phyloP scores from a whole-genome alignment of 2,329 filamentous ascomycete species.

The Curvularia spicifera region DNA sequence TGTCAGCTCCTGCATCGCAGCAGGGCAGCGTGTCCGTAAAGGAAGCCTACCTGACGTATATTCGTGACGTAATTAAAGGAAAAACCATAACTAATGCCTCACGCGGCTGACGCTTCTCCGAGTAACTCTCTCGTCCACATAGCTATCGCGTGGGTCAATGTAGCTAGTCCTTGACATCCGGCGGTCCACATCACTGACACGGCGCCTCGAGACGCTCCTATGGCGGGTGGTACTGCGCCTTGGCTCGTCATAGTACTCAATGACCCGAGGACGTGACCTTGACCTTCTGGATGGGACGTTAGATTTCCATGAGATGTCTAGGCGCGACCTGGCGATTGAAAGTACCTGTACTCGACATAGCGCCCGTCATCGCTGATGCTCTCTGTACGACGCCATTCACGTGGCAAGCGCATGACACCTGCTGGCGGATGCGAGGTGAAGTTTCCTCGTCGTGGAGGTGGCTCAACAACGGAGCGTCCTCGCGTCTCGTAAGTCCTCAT shows the following conservation, averaged over 20 bases:
- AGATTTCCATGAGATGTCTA: background rate
- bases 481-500: constrained; percentile 40
- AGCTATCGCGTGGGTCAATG: constrained; percentile 32
- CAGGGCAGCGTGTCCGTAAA: background rate
- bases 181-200: constrained; percentile 36
- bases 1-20: background rate
- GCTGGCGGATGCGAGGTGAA: constrained; percentile 44
- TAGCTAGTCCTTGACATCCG: constrained; percentile 34
- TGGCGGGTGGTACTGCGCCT: constrained; percentile 32
- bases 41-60: background rate
- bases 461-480: constrained; percentile 38
- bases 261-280: constrained; percentile 28
- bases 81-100: constrained; percentile 16
- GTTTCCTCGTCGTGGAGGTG: constrained; percentile 40
- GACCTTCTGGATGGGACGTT: constrained; percentile 16
- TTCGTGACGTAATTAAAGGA: background rate
- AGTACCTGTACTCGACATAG: constrained; percentile 32
- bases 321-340: background rate
- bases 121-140: constrained; percentile 35
- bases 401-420: constrained; percentile 42
- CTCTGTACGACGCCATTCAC: constrained; percentile 37
- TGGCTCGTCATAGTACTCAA: constrained; percentile 41
- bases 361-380: constrained; percentile 28
- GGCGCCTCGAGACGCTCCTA: constrained; percentile 36
- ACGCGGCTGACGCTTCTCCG: constrained; percentile 42